Conservation (phyloP, 1,284 basidiomycete species). For the Pseudozyma flocculosa region DNA sequence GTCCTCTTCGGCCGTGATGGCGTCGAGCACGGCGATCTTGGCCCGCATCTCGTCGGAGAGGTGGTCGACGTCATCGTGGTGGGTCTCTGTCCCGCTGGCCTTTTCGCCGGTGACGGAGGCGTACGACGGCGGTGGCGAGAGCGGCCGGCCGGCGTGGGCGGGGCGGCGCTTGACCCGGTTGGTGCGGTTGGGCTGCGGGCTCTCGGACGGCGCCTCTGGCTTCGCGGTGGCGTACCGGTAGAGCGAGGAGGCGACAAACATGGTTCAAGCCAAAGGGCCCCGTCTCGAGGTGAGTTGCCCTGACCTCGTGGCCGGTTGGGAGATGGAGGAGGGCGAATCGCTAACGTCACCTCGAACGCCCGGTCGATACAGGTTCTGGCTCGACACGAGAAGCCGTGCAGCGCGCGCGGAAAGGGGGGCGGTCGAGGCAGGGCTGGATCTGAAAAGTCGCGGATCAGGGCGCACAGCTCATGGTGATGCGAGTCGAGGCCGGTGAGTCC, state of each 20-base stretch:
- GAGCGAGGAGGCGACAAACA: constrained; percentile 1
- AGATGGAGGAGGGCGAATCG: no score
- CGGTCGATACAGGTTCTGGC: no score
- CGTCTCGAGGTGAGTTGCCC: no score
- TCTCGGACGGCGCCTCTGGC: not conserved
- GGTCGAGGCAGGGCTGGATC: no score
- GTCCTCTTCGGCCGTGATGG: constrained; percentile 59
- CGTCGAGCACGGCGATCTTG: constrained; percentile 35
- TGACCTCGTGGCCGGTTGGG: no score
- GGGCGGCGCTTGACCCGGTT: not conserved
- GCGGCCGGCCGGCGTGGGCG: not conserved
- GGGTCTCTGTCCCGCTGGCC: not conserved
- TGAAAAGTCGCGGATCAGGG: no score
- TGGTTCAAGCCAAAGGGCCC: not conserved
- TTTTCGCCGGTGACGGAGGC: not conserved
- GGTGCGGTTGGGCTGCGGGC: not conserved
- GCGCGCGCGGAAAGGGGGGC: no score
- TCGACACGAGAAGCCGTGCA: no score
- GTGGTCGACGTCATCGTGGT: not conserved
- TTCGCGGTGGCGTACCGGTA: not conserved
- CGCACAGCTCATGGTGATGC: no score
- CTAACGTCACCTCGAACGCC: no score
- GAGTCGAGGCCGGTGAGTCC: no score
- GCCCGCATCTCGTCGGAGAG: constrained; percentile 2
- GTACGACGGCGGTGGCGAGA: not conserved